These are phyloP conservation scores for Auricularia cornea DNA, from an alignment of 768 basidiomycete species.

Conservation along the genomic window DNA sequence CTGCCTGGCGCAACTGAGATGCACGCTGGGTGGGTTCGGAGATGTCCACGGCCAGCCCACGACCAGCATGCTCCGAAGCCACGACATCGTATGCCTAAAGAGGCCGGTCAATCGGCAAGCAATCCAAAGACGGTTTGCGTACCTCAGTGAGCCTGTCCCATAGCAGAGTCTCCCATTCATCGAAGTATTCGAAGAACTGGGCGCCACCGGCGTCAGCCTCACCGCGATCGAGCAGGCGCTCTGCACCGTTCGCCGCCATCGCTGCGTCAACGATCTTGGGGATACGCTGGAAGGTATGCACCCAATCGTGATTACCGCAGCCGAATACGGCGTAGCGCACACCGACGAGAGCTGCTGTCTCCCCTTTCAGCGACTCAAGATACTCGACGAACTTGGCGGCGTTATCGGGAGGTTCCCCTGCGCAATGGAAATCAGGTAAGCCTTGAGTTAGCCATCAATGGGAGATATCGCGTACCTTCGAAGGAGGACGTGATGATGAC, in stretches of 20 bases:
- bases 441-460: neutral
- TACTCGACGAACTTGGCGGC: constrained; percentile 38
- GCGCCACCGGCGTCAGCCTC: constrained; percentile 35
- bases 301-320: constrained; percentile 44
- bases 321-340: constrained; percentile 40
- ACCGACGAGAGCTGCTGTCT: constrained; percentile 18
- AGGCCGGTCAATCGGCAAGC: too few species aligned
- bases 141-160: constrained; percentile 25
- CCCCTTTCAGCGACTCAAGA: constrained; percentile 23
- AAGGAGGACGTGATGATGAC: constrained; percentile 40
- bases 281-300: constrained; percentile 38
- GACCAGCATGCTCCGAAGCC: neutral
- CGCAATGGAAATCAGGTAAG: neutral
- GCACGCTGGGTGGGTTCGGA: constrained; percentile 21
- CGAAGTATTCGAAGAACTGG: constrained; percentile 37
- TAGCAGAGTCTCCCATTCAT: constrained; percentile 32
- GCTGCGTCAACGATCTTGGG: constrained; percentile 33
- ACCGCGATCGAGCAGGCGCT: constrained; percentile 29
- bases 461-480: constrained; percentile 31
- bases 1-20: constrained; percentile 27
- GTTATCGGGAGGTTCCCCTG: constrained; percentile 41
- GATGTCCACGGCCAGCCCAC: neutral
- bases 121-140: too few species aligned
- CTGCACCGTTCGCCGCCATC: constrained; percentile 27
- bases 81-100: constrained; percentile 18